Percentiles rank a stretch among this genome's conserved stretches.
Evolutionary conservation across 2,329 filamentous ascomycete species (phyloP).

Genomic region (Penicillium thymicola): DNA sequence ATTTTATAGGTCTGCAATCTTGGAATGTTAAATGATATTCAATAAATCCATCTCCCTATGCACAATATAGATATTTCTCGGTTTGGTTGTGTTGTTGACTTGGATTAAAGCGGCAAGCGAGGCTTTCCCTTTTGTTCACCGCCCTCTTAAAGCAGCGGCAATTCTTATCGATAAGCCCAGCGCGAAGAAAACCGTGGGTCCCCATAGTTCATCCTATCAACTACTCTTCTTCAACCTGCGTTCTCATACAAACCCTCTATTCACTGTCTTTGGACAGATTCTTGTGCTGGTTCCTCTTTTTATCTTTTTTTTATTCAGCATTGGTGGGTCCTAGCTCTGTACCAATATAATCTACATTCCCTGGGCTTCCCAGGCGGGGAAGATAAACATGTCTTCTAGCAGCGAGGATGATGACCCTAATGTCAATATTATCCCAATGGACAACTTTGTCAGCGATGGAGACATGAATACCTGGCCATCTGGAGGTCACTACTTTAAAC

Average conservation of each 20-base stretch:
- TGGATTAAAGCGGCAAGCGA: neutral
- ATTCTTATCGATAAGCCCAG: constrained; percentile 2
- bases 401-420: constrained; percentile 20
- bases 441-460: constrained; percentile 40
- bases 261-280: neutral
- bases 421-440: constrained; percentile 32
- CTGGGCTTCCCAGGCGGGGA: neutral
- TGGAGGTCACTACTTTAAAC: constrained; percentile 14
- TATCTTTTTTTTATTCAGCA: neutral
- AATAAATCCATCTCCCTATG: neutral
- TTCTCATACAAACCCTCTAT: neutral
- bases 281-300: neutral
- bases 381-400: constrained; percentile 5
- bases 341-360: neutral
- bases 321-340: neutral
- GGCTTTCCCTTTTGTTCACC: neutral
- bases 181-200: neutral
- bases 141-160: neutral
- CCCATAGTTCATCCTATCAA: constrained; percentile 2
- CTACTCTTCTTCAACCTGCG: neutral
- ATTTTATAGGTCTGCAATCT: neutral
- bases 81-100: neutral
- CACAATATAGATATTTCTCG: neutral
- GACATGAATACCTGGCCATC: constrained; percentile 35
- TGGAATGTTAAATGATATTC: neutral